Base-by-base conservation (phyloP, 2,329 filamentous ascomycete genomes). In the Botrytis byssoidea region DNA sequence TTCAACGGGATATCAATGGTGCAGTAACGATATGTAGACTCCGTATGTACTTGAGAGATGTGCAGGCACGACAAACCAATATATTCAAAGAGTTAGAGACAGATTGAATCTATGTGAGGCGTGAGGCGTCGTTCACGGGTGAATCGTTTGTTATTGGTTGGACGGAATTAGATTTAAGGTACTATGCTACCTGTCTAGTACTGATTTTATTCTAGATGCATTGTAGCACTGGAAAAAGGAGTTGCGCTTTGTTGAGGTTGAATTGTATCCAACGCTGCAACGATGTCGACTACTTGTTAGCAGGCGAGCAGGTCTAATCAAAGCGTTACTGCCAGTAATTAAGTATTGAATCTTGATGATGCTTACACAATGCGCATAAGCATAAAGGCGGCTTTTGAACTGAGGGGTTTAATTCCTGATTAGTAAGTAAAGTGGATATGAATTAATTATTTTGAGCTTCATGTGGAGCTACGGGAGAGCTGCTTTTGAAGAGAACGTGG, bases 371-470 rank as follows among this genome's bases (percentile, higher is more conserved):
- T 29, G 51, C 51, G 7, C 29, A 65, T 29, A 65, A 65, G 7
- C 29, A 65, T 29, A 65, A 65, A 37, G 40, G 37, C 35, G 29
- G 65, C 65, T 40, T 46, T n/a, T 71, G 59, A 22, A 68, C 44
- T 35, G 44, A 32, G 44, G 48, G 35, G 60, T 51, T 35, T 25
- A 32, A 55, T n/a, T n/a, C 46, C 35, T 8, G n/a, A 32, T 57
- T 55, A 44, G 59, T 65, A 55, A 65, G 25, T 59, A 44, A 35
- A 71, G 70, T 55, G 70, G 59, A 44, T 44, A 35, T 25, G 35
- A 32, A 32, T 35, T 22, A 16, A 55, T n/a, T 40, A 32, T 35
- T 61, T 32, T 29, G 18, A 22, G 32, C 18, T 35, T 20, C 9
- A 32, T 16, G 57, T 63, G 68, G 57, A 46, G 20, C 37, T 51